These are phyloP conservation scores for Capsicum chinense DNA, from an alignment of 257 asterid species.

Conservation along the genomic window DNA sequence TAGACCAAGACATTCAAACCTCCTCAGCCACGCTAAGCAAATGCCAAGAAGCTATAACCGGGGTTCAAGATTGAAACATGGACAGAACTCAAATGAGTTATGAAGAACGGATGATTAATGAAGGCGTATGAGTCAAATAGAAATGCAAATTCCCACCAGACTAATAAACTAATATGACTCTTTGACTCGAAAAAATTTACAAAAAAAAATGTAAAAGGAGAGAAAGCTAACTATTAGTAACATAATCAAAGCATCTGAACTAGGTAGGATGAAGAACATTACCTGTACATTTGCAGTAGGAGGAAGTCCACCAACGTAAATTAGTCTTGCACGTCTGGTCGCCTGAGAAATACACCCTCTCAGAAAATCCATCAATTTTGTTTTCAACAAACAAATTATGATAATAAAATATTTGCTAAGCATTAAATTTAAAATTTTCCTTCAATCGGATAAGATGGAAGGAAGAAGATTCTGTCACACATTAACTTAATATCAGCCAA, in stretches of 20 bases:
- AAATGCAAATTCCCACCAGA: background rate
- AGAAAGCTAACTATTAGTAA: background rate
- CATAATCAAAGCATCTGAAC: background rate
- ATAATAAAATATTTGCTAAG: conserved; percentile 5
- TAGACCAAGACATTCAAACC: background rate
- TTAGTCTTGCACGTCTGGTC: conserved; percentile 51
- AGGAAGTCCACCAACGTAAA: conserved; percentile 98
- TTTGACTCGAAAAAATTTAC: background rate
- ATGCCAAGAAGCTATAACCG: background rate
- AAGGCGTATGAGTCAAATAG: background rate
- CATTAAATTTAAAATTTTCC: background rate
- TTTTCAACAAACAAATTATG: background rate
- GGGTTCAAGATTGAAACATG: background rate
- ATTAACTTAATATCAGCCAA: no score
- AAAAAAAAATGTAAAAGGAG: background rate
- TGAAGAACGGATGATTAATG: conserved; percentile 10
- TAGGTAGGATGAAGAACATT: conserved; percentile 13
- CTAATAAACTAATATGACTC: background rate
- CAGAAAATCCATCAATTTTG: no score
- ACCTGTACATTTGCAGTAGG: conserved; percentile 98
- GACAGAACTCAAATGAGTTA: background rate
- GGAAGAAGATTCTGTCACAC: background rate
- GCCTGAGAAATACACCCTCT: background rate
- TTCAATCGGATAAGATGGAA: background rate
- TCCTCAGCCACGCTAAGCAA: background rate